Evolutionary conservation across 768 basidiomycete species (phyloP).

Genomic region (Rhodotorula paludigena): DNA sequence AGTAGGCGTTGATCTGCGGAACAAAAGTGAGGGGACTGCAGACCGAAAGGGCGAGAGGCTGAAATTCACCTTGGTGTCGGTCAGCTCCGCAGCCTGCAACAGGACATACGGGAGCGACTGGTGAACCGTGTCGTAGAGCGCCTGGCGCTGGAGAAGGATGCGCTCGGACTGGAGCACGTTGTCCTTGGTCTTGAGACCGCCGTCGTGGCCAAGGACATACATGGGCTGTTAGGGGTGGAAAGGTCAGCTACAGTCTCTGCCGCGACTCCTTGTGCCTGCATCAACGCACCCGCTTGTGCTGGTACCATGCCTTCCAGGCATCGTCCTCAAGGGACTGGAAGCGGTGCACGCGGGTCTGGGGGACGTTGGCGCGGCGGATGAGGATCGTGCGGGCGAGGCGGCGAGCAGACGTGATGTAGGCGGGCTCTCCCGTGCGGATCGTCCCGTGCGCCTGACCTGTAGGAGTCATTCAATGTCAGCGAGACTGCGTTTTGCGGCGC

Average conservation of each 20-base stretch:
- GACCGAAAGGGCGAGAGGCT: neutral
- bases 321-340: constrained; percentile 55
- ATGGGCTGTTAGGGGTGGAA: constrained; percentile 66
- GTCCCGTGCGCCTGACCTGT: constrained; percentile 54
- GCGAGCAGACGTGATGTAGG: constrained; percentile 52
- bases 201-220: constrained; percentile 62
- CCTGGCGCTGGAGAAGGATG: constrained; percentile 54
- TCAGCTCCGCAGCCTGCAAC: constrained; percentile 58
- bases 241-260: too few species aligned
- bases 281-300: constrained; percentile 51
- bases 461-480: constrained; percentile 2
- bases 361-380: constrained; percentile 53
- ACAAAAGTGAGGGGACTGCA: neutral
- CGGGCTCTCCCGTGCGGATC: constrained; percentile 48
- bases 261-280: too few species aligned
- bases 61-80: constrained; percentile 59
- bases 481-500: too few species aligned
- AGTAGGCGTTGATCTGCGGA: constrained; percentile 58
- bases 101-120: constrained; percentile 55
- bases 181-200: constrained; percentile 45
- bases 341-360: constrained; percentile 51
- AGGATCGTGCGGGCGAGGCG: constrained; percentile 56
- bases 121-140: constrained; percentile 55
- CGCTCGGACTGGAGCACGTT: constrained; percentile 41
- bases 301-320: constrained; percentile 54